phyloP scores from a whole-genome alignment of 2,329 filamentous ascomycete species.

The Trichoderma atrobrunneum region DNA sequence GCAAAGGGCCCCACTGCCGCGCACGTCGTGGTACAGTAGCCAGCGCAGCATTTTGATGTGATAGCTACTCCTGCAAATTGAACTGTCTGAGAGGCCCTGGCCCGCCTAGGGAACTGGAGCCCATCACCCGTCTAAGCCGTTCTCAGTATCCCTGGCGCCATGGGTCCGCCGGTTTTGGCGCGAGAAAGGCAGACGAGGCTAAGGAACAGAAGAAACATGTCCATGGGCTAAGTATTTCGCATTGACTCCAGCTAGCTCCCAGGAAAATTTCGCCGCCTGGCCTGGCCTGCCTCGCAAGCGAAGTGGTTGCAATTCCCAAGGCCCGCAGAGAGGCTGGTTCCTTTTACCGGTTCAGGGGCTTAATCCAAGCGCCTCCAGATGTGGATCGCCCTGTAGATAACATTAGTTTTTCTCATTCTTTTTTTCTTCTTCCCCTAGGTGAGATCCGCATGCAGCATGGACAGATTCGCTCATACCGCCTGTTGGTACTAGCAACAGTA shows the following conservation, averaged over 20 bases:
- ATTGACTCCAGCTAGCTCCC: neutral
- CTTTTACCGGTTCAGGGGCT: conserved; percentile 16
- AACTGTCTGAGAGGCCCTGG: neutral
- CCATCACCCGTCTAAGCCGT: neutral
- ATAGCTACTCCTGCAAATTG: neutral
- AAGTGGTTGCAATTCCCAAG: conserved; percentile 16
- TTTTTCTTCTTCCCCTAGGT: neutral
- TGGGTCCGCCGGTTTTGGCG: neutral
- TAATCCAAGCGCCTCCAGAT: conserved; percentile 3
- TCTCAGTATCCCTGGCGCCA: neutral
- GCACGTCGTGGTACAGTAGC: conserved; percentile 7
- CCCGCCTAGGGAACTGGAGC: neutral
- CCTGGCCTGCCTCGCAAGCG: conserved; percentile 7
- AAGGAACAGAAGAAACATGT: neutral
- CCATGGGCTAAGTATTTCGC: neutral
- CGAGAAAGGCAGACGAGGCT: neutral
- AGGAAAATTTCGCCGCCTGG: conserved; percentile 1
- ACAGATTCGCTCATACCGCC: conserved; percentile 12
- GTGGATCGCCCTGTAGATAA: conserved; percentile 8
- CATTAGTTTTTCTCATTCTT: neutral
- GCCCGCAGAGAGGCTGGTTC: conserved; percentile 1
- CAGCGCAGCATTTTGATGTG: neutral
- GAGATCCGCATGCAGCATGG: neutral
- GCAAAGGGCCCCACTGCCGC: conserved; percentile 1
- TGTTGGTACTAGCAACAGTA: neutral